Percentiles rank a stretch among this genome's conserved stretches.
Evolutionary conservation across 75 land plant species (phyloP).

Genomic region (Sequoia sempervirens): DNA sequence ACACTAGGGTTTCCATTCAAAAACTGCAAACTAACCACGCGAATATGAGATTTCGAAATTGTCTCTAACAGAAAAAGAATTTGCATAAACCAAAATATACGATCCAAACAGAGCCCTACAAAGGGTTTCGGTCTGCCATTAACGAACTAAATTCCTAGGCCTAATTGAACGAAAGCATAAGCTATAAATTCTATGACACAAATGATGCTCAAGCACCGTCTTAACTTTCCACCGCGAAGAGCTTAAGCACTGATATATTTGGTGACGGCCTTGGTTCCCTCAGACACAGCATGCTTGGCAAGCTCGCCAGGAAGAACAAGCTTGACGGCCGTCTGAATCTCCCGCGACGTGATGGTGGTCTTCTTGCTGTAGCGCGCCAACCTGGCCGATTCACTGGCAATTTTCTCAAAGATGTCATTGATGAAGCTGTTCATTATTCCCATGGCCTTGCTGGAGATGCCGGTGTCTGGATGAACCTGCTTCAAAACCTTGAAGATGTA

Average conservation of each 20-base stretch:
- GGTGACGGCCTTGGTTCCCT: constrained; percentile 27
- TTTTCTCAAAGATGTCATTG: constrained; percentile 15
- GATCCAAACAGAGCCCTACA: neutral
- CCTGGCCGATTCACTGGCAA: constrained; percentile 16
- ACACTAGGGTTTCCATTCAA: too few species aligned
- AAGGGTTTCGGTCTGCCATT: neutral
- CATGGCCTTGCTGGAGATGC: constrained; percentile 33
- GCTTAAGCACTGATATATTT: constrained; percentile 14
- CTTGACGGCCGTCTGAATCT: constrained; percentile 25
- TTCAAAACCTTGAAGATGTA: constrained; percentile 24
- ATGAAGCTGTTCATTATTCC: constrained; percentile 14
- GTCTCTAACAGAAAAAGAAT: too few species aligned
- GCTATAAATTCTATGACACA: neutral
- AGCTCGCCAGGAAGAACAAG: constrained; percentile 26
- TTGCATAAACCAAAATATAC: neutral
- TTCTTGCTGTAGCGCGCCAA: constrained; percentile 18
- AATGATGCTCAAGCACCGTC: neutral
- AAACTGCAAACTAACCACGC: too few species aligned
- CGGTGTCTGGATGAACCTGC: constrained; percentile 30
- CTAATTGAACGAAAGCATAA: neutral
- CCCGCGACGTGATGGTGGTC: constrained; percentile 16
- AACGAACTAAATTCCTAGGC: neutral
- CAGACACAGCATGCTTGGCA: constrained; percentile 28
- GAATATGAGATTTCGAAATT: too few species aligned
- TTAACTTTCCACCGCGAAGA: neutral